Percentiles rank a stretch among this genome's conserved stretches.
Evolutionary conservation across 106 monocot species (phyloP).

Genomic region (Acorus gramineus): DNA sequence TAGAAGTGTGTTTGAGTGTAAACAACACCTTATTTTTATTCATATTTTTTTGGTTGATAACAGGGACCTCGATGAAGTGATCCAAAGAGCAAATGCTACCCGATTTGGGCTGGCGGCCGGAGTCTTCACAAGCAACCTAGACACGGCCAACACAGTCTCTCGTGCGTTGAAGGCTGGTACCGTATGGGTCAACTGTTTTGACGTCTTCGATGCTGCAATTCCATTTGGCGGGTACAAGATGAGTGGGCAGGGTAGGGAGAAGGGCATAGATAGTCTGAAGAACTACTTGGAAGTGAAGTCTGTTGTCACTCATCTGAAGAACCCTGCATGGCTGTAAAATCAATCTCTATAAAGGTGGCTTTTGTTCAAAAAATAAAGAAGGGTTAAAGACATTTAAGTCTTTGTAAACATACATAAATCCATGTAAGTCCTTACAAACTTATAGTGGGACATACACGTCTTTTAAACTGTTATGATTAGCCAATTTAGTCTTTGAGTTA

Average conservation of each 20-base stretch:
- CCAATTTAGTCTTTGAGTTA: no score
- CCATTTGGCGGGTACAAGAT: conserved; percentile 95
- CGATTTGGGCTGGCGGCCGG: conserved; percentile 77
- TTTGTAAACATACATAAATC: no score
- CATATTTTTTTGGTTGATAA: conserved; percentile 4
- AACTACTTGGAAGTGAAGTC: conserved; percentile 80
- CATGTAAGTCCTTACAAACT: no score
- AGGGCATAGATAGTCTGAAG: conserved; percentile 81
- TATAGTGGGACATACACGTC: no score
- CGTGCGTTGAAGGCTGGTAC: conserved; percentile 61
- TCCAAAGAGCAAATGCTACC: conserved; percentile 48
- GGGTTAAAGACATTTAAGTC: no score
- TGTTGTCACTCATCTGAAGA: conserved; percentile 61
- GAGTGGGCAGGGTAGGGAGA: conserved; percentile 88
- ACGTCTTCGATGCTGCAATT: conserved; percentile 78
- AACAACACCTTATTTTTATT: neutral
- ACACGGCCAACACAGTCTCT: conserved; percentile 71
- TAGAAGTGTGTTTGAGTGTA: no score
- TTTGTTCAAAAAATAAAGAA: no score
- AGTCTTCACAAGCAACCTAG: conserved; percentile 66
- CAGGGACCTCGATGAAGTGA: conserved; percentile 87
- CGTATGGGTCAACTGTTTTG: conserved; percentile 80
- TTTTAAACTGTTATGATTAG: no score
- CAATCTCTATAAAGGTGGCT: no score
- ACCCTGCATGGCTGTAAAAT: conserved; percentile 68